These are phyloP conservation scores for Aegle marmelos DNA, from an alignment of 345 rosid species.

Conservation along the genomic window DNA sequence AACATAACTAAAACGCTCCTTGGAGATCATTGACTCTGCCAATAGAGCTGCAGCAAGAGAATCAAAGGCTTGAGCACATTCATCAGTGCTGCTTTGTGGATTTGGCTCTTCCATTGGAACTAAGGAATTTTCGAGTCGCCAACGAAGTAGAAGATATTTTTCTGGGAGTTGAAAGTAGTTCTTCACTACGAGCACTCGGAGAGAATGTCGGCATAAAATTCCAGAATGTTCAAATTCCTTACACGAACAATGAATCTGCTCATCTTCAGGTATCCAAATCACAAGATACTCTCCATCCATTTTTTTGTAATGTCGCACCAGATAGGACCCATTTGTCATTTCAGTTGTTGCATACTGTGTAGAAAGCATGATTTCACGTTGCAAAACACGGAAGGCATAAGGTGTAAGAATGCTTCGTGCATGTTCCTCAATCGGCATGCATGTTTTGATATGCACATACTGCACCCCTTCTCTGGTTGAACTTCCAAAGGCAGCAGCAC, in stretches of 20 bases:
- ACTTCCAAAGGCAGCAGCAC: slow-evolving; percentile 45
- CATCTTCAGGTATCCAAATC: slow-evolving; percentile 69
- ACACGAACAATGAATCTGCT: slow-evolving; percentile 84
- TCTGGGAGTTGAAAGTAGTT: slow-evolving; percentile 84
- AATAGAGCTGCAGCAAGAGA: slow-evolving; percentile 62
- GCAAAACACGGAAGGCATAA: slow-evolving; percentile 68
- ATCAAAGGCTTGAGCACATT: slow-evolving; percentile 60
- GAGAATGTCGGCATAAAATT: slow-evolving; percentile 75
- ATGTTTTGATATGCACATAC: slow-evolving; percentile 56
- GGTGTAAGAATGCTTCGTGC: slow-evolving; percentile 74
- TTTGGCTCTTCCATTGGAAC: slow-evolving; percentile 40
- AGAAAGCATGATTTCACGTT: slow-evolving; percentile 77
- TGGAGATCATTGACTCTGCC: slow-evolving; percentile 61
- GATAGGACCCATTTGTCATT: slow-evolving; percentile 80
- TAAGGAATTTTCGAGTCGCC: slow-evolving; percentile 60
- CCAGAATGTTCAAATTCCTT: slow-evolving; percentile 90
- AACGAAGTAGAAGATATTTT: slow-evolving; percentile 66
- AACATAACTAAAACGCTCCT: slow-evolving; percentile 53
- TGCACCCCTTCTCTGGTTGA: slow-evolving; percentile 37
- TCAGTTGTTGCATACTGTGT: slow-evolving; percentile 70
- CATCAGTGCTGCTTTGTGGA: slow-evolving; percentile 44
- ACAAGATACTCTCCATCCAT: slow-evolving; percentile 76
- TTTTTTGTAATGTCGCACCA: slow-evolving; percentile 72
- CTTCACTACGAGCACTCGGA: slow-evolving; percentile 64
- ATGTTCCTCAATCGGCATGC: slow-evolving; percentile 84